Evolutionary conservation across 345 rosid species (phyloP).

Genomic region (Salix udensis): DNA sequence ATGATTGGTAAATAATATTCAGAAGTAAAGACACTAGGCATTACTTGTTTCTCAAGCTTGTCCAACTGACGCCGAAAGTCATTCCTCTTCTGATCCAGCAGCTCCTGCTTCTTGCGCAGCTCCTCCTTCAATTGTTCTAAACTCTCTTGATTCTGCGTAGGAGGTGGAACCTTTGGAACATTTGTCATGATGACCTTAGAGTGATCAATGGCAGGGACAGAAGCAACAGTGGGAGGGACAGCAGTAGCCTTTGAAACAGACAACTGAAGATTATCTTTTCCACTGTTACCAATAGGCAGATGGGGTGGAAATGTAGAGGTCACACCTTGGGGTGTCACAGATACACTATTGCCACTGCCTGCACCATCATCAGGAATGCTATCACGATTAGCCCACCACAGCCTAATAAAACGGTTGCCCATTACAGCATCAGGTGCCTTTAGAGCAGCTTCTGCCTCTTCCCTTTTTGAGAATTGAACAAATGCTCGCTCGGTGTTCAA

Average conservation of each 20-base stretch:
- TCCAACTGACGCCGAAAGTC: slow-evolving; percentile 71
- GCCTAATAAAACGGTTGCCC: slow-evolving; percentile 97
- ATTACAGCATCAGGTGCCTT: slow-evolving; percentile 96
- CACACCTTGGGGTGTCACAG: slow-evolving; percentile 38
- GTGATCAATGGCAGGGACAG: slow-evolving; percentile 43
- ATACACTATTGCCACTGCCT: slow-evolving; percentile 37
- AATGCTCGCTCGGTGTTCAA: slow-evolving; percentile 76
- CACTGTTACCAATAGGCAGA: slow-evolving; percentile 38
- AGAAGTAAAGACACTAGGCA: not conserved
- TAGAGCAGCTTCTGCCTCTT: slow-evolving; percentile 95
- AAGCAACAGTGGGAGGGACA: slow-evolving; percentile 36
- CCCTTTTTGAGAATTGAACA: slow-evolving; percentile 89
- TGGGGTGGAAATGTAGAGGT: slow-evolving; percentile 36
- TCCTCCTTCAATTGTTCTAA: slow-evolving; percentile 83
- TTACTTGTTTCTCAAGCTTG: slow-evolving; percentile 68
- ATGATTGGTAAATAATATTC: not conserved
- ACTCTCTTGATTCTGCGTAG: slow-evolving; percentile 58
- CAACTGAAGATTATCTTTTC: slow-evolving; percentile 47
- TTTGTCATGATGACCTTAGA: slow-evolving; percentile 37
- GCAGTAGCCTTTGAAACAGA: slow-evolving; percentile 33
- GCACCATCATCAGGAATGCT: slow-evolving; percentile 58
- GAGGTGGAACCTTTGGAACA: slow-evolving; percentile 56
- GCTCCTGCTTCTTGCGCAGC: slow-evolving; percentile 82
- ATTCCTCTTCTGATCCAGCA: slow-evolving; percentile 80
- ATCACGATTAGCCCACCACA: slow-evolving; percentile 99